A percentile compares a stretch with the other conserved stretches of the same genome.
These are phyloP conservation scores for Suillus weaverae DNA, from an alignment of 768 basidiomycete genomes.

Conservation along the genomic window DNA sequence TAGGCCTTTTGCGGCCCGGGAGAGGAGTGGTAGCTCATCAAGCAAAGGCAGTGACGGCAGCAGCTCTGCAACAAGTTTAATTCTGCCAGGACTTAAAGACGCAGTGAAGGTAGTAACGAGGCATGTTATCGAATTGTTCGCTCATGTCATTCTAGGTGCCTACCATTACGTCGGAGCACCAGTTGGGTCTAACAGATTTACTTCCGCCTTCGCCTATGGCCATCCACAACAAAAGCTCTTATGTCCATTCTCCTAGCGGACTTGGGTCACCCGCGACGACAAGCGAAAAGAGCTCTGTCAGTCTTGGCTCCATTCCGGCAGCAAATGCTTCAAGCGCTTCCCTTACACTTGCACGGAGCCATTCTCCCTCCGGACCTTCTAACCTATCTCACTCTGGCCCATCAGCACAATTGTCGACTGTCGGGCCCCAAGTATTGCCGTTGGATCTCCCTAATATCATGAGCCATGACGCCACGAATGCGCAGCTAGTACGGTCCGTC, in stretches of 20 bases:
- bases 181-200: slow-evolving; percentile 65
- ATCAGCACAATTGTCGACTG: slow-evolving; percentile 25
- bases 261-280: slow-evolving; percentile 31
- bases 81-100: slow-evolving; percentile 66
- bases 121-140: background rate
- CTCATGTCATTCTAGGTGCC: slow-evolving; percentile 48
- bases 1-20: slow-evolving; percentile 47
- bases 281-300: slow-evolving; percentile 22
- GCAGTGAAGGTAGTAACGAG: slow-evolving; percentile 59
- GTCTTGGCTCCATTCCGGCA: slow-evolving; percentile 25
- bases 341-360: slow-evolving; percentile 37
- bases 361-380: slow-evolving; percentile 27
- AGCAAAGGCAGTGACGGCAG: slow-evolving; percentile 39
- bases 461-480: slow-evolving; percentile 58
- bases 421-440: slow-evolving; percentile 55
- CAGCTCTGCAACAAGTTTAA: slow-evolving; percentile 29
- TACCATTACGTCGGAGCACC: slow-evolving; percentile 66
- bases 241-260: slow-evolving; percentile 38
- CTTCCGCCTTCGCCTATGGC: slow-evolving; percentile 73
- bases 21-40: slow-evolving; percentile 50
- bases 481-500: slow-evolving; percentile 70
- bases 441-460: slow-evolving; percentile 67
- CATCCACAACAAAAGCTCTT: slow-evolving; percentile 37
- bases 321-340: slow-evolving; percentile 42
- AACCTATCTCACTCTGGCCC: slow-evolving; percentile 35